Evolutionary conservation across 2,329 filamentous ascomycete genomes (phyloP), one percentile per base, ranked within the genome.

Genomic region (Alternaria hordeiaustralica): DNA sequence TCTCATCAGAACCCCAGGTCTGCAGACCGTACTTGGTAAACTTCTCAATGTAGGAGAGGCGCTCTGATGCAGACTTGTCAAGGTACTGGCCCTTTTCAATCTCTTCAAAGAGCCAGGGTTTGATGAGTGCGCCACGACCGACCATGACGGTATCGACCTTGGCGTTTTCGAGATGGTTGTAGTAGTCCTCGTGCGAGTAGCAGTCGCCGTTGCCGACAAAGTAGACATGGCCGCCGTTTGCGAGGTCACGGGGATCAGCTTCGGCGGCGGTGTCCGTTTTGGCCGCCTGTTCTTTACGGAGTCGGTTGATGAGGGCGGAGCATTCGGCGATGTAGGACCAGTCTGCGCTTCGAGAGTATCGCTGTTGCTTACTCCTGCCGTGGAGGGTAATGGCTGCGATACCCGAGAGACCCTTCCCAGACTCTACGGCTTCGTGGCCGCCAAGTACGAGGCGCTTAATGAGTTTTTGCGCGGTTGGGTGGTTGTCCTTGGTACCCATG

Each of bases 71-170:
- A 4, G 92, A 93, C 81, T 99, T 99, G 84, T 99, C 96, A 43
- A 99, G 88, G 77, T 98, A 97, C 81, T 98, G 96, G 6, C 92
- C 92, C 66, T 89, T 87, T 70, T 92, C 88, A 59, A 99, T 98
- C 81, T 99, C 96, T 80, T 99, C 96, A 77, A 98, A 99, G 66
- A 99, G 85, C 96, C 96, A 99, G 1, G 96, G 96, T 83, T 99
- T 99, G 82, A 98, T 93, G 62, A 99, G 87, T 10, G 96, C 96
- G 60, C 96, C 96, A 64, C 96, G 92, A n/a, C 90, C 96, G 65
- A 98, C 89, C 96, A 99, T 98, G 77, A 97, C 92, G n/a, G 89
- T 89, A 82, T 98, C 95, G 49, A 98, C 94, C 50, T 88, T 88
- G 36, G 92, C 87, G 63, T 95, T 87, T 51, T 90, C 86, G 43